Base-by-base conservation (phyloP, 2,329 filamentous ascomycete species). In the Diplodia intermedia region DNA sequence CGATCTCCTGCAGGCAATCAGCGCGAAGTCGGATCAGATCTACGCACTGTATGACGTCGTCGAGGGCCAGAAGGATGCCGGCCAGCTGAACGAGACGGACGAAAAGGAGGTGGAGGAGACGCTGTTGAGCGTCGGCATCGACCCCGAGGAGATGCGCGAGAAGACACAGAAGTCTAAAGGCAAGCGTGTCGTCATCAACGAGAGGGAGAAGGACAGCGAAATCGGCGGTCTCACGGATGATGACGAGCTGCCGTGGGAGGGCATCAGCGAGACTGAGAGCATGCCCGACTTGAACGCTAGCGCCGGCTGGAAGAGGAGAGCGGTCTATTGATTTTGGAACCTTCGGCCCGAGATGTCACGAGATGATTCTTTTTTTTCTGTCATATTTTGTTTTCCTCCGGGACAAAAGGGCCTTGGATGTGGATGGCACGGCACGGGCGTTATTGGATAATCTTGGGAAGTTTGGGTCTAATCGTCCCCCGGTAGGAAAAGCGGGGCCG, bases 21-120 rank as follows among this genome's bases (percentile, higher is more conserved):
- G 93, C 73, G 84, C 86, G 74, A 93, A 94, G 79, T 88, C 89
- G 31, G 90, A 91, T 70, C 91, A 94, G 77, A 89, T 97, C 52
- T 96, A 97, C 79, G 86, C 88, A 52, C 83, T 97, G 15, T 92
- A 94, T 73, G 93, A 97, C 76, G 92, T 95, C 1, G 83, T 95
- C 0, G 92, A 94, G 78, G 91, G 90, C 6, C 91, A 94, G 76
- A 92, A 91, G 80, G 83, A 83, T 40, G 84, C 85, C 2, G 88
- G 88, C 0, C 88, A 73, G 83, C 85, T 71, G 89, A 91, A 84
- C 86, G 85, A 87, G 23, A 85, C 89, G 73, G 82, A 90, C 53
- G 79, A 80, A 66, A 72, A 79, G 33, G 76, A 80, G 54, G 73
- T 82, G 18, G 81, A 83, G 62, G 79, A 83, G 26, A 77, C 81